phyloP scores from a whole-genome alignment of 208 protist species.

The Naegleria fowleri region DNA sequence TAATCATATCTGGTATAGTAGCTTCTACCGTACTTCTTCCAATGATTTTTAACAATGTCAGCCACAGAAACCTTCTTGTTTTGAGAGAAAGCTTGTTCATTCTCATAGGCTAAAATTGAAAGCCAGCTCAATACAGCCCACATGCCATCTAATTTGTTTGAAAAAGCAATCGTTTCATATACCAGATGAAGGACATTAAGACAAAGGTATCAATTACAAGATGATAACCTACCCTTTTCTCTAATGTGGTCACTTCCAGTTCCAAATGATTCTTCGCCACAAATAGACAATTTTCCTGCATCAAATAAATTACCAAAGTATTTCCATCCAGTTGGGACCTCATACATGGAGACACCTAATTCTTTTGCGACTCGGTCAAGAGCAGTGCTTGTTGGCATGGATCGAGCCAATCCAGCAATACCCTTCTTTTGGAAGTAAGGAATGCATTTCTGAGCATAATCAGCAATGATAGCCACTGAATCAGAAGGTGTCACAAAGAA shows the following conservation, averaged over 20 bases:
- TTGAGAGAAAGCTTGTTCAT: conserved; percentile 19
- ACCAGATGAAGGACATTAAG: no score
- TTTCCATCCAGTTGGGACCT: conserved; percentile 96
- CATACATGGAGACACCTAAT: conserved; percentile 66
- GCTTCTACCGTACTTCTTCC: conserved; percentile 87
- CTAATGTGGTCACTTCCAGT: conserved; percentile 91
- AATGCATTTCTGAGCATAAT: conserved; percentile 70
- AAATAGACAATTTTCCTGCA: conserved; percentile 66
- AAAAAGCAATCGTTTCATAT: no score
- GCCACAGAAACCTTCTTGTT: conserved; percentile 66
- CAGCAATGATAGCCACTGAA: conserved; percentile 89
- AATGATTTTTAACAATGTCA: conserved; percentile 85
- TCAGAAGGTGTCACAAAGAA: conserved; percentile 97
- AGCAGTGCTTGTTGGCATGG: conserved; percentile 89
- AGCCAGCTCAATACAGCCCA: conserved; percentile 94
- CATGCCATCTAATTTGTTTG: conserved; percentile 66
- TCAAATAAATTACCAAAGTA: conserved; percentile 99
- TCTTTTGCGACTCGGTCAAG: conserved; percentile 75
- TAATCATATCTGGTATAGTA: conserved; percentile 95
- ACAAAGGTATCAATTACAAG: no score
- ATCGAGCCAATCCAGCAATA: conserved; percentile 80
- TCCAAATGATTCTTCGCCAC: conserved; percentile 97
- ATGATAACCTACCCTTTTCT: conserved; percentile 78
- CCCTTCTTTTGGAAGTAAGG: conserved; percentile 76
- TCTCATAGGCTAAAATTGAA: conserved; percentile 77